Base-by-base conservation (phyloP, 441 rosid species). In the Adansonia madagascariensis region DNA sequence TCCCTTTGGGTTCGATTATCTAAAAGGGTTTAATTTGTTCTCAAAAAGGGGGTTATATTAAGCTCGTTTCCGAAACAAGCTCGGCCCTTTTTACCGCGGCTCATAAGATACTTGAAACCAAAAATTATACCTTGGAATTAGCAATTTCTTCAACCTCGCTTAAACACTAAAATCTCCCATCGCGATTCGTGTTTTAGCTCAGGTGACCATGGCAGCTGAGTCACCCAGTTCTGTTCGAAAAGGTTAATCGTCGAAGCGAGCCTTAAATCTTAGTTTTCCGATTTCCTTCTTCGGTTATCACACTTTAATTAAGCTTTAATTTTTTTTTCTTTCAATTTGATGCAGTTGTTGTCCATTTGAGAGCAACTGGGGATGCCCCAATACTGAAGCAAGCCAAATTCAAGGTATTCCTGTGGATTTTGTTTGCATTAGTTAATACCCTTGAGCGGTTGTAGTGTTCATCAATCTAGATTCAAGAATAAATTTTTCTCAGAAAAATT, bases 331-430 rank as follows among this genome's bases (percentile, higher is more conserved):
- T 46, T 63, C 62, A 12, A 75, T 63, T 75, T 75, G 35, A 50
- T 75, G 71, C 71, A 78, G 98, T 95, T 83, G 95, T 95, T 78
- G 89, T 95, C 83, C 95, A 91, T 81, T 82, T 94, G 75, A 88
- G 94, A 87, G 97, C 97, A 78, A 89, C 99, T 0, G 97, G 95
- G 7, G 95, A 89, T 81, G 97, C 98, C 82, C 97, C 95, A 44
- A 91, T 95, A 74, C 90, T 95, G 79, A 92, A 89, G 84, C 94
- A 94, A 83, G 83, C 90, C 77, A 95, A 95, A 79, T 95, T 94
- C 93, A 95, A 91, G 97, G 99, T 89, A 65, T 8, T 63, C 15
- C 7, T 35, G 50, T 75, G 24, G 6, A 68, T 18, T 15, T 4
- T 27, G 3, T 39, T 18, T 50, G 7, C 14, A 60, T 53, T 53